Base-by-base conservation (phyloP, 257 asterid species). In the Plantago ovata region DNA sequence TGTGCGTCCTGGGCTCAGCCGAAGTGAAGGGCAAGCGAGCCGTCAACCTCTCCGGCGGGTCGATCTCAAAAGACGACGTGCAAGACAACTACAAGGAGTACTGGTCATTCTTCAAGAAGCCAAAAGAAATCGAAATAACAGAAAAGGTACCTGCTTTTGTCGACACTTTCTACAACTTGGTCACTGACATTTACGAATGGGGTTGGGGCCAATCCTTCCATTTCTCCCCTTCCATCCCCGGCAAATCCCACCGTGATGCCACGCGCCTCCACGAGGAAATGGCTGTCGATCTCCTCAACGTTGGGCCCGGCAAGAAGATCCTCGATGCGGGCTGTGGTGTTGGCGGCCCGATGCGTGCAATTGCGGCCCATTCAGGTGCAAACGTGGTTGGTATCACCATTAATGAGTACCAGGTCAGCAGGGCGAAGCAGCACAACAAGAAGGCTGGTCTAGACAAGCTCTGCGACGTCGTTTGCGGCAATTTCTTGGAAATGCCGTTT, bases 181-280 rank as follows among this genome's bases (percentile, higher is more conserved):
- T 86, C 7, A 86, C 94, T 10, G 95, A 86, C 52, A 84, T 86
- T 42, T 86, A 86, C 70, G 95, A 86, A 51, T 86, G 94, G 95
- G 95, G 94, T 0, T 86, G 95, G 95, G 95, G 95, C 23, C 94
- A 86, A 23, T 81, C 94, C 1, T 86, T 86, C 72, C 95, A 86
- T 42, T 84, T 86, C 54, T 81, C 94, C 10, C 95, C 95, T 2
- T 61, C 89, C 3, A 16, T 86, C 8, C 85, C 83, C 0, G 94
- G 94, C 0, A 81, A 81, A 56, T 86, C 95, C 0, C 75, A 86
- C 72, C 82, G 78, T 2, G 95, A 79, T 0, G 94, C 95, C 54
- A 86, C 94, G 21, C 83, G 84, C 46, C 24, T 77, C 70, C 95
- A 84, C 77, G 95, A 86, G 65, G 90, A 84, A 65, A 77, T 65